A percentile compares a stretch with the other conserved stretches of the same genome.
phyloP scores from a whole-genome alignment of 2,329 filamentous ascomycete genomes.

The Colletotrichum noveboracense region DNA sequence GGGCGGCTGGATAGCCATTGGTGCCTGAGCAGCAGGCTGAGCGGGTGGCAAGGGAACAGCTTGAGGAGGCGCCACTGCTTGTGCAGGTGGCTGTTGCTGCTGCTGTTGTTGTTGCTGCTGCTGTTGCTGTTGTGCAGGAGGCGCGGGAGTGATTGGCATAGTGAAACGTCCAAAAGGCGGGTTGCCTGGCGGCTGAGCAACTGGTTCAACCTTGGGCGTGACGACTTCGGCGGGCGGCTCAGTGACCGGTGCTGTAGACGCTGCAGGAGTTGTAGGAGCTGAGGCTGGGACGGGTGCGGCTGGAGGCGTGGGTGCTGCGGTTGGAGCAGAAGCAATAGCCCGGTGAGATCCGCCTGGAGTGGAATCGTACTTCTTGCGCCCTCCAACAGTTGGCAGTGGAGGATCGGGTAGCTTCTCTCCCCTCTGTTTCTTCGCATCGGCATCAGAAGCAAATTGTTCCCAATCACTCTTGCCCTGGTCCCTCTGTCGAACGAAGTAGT shows the following conservation, averaged over 20 bases:
- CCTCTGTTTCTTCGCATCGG: constrained; percentile 58
- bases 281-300: constrained; percentile 1
- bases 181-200: constrained; percentile 33
- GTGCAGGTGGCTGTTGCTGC: constrained; percentile 20
- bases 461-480: constrained; percentile 64
- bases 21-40: constrained; percentile 22
- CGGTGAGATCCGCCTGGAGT: constrained; percentile 43
- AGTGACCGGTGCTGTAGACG: constrained; percentile 23
- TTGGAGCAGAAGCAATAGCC: constrained; percentile 45
- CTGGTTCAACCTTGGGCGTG: constrained; percentile 50
- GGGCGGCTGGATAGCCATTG: constrained; percentile 33
- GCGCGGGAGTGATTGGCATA: constrained; percentile 51
- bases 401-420: constrained; percentile 66
- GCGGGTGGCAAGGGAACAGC: constrained; percentile 19
- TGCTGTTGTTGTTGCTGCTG: constrained; percentile 25
- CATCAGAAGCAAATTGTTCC: constrained; percentile 64
- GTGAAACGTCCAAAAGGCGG: constrained; percentile 49
- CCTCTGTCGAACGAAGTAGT: constrained; percentile 69
- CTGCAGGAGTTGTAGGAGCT: constrained; percentile 50
- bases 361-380: constrained; percentile 57
- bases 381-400: constrained; percentile 58
- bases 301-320: constrained; percentile 28
- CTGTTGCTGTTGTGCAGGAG: constrained; percentile 30
- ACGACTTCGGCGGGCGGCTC: constrained; percentile 52
- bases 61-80: constrained; percentile 3